Base-by-base conservation (phyloP, 2,329 filamentous ascomycete species). In the Clarireedia sp. region DNA sequence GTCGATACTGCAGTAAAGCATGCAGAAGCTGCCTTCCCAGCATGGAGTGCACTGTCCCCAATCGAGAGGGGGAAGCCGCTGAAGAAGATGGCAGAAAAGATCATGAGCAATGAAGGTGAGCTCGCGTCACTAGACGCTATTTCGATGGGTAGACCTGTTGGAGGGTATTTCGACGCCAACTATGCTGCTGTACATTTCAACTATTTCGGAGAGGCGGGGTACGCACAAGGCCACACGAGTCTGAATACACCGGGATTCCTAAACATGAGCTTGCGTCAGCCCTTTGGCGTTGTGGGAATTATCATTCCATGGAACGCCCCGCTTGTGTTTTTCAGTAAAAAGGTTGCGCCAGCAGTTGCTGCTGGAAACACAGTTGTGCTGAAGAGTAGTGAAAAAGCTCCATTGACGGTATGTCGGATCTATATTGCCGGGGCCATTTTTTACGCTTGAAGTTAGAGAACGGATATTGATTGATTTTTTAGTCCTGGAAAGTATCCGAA, bases 361-460 rank as follows among this genome's bases (percentile, higher is more conserved):
- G 77, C 78, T 0, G 81, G 81, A 0, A 82, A 82, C 65, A 75
- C 75, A 16, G 75, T 85, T 38, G 67, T 85, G 1, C 65, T 85
- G 33, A 85, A 86, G 69, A 79, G 78, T 12, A 81, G 78, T 59
- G 82, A 86, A 70, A 76, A 82, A 62, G 80, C 82, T 0, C 82
- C 82, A 0, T 67, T 86, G 48, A 79, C 79, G 2, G 77, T 78
- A 60, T 62, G 67, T 58, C 5, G 12, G 10, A 51, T 21, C 10
- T 58, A 8, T 45, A 21, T 14, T 43, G 1, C 3, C 5, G 1
- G 40, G 14, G 14, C 7, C 16, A 4, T 3, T 12, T 43, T 43
- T 43, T 10, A 5, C 5, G 19, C 17, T 17, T 21, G 17, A 14
- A 41, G 17, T 3, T 7, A 2, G 10, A 12, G 7, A 10, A 19